These are phyloP conservation scores for Pisolithus marmoratus DNA, from an alignment of 768 basidiomycete genomes.

Conservation along the genomic window DNA sequence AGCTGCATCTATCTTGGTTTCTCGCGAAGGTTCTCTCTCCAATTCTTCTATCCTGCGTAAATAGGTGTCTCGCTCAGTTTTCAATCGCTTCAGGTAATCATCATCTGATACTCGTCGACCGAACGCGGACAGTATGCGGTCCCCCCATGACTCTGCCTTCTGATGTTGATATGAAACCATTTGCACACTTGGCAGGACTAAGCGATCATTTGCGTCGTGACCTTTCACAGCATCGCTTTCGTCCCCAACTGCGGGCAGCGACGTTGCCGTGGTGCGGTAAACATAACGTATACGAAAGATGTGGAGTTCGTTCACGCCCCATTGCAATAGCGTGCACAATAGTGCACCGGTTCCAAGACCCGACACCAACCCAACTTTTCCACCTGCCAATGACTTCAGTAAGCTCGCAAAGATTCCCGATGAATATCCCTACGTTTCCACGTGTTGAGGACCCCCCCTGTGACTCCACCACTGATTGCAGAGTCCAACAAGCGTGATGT, in stretches of 20 bases:
- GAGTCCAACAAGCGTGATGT: slow-evolving; percentile 62
- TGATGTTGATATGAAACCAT: slow-evolving; percentile 10
- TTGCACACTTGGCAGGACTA: slow-evolving; percentile 3
- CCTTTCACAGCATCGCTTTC: background rate
- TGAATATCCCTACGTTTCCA: slow-evolving; percentile 48
- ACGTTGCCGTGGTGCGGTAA: slow-evolving; percentile 23
- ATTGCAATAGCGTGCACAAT: slow-evolving; percentile 59
- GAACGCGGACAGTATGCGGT: slow-evolving; percentile 32
- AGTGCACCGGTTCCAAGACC: slow-evolving; percentile 57
- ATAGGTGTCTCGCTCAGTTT: slow-evolving; percentile 48
- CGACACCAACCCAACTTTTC: slow-evolving; percentile 47
- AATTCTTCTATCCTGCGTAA: slow-evolving; percentile 54
- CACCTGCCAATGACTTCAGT: slow-evolving; percentile 40
- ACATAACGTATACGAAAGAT: slow-evolving; percentile 56
- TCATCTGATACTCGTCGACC: slow-evolving; percentile 58
- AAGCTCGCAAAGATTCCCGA: slow-evolving; percentile 2
- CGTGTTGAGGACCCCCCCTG: slow-evolving; percentile 56
- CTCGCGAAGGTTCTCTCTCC: slow-evolving; percentile 32
- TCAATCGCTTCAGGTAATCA: slow-evolving; percentile 59
- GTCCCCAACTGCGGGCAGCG: background rate
- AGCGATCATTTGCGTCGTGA: background rate
- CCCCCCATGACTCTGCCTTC: slow-evolving; percentile 17
- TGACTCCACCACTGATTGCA: slow-evolving; percentile 61
- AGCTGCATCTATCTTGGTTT: slow-evolving; percentile 6
- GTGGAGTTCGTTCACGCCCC: slow-evolving; percentile 62